These are phyloP conservation scores for Rhodamnia argentea DNA, from an alignment of 345 rosid species.

Conservation along the genomic window DNA sequence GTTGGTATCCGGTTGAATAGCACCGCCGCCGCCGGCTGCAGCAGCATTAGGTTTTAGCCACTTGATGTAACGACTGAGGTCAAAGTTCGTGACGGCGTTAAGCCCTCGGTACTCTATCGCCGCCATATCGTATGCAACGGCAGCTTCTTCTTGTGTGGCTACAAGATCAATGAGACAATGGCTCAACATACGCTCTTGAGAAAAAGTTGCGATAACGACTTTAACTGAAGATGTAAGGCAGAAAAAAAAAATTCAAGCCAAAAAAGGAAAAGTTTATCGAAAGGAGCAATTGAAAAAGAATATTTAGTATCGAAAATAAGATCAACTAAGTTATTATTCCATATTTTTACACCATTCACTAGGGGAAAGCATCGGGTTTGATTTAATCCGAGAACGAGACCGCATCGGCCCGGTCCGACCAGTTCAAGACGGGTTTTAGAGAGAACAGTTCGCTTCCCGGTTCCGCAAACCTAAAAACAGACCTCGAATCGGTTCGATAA, in stretches of 20 bases:
- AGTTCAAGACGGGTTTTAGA: not conserved
- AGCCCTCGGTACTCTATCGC: slow-evolving; percentile 90
- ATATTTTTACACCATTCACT: too few species aligned
- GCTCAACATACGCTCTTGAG: not conserved
- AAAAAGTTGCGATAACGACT: not conserved
- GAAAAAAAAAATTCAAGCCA: not conserved
- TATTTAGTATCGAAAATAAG: not conserved
- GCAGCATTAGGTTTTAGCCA: slow-evolving; percentile 38
- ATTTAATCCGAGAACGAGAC: not conserved
- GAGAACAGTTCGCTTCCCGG: not conserved
- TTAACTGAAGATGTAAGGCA: too few species aligned
- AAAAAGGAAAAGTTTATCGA: not conserved
- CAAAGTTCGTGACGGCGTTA: slow-evolving; percentile 92
- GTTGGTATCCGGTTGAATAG: not conserved
- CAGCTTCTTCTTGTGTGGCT: slow-evolving; percentile 99
- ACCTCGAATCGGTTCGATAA: not conserved
- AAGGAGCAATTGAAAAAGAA: not conserved
- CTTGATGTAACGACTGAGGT: slow-evolving; percentile 75
- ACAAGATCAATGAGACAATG: not conserved
- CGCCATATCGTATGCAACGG: slow-evolving; percentile 83
- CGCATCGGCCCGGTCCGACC: not conserved
- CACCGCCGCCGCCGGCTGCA: not conserved
- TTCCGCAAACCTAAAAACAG: not conserved
- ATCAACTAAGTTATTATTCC: too few species aligned
- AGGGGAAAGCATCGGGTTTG: too few species aligned